A percentile compares a stretch with the other conserved stretches of the same genome.
Evolutionary conservation across 345 rosid genomes (phyloP).

Genomic region (Eucalyptus regnans): DNA sequence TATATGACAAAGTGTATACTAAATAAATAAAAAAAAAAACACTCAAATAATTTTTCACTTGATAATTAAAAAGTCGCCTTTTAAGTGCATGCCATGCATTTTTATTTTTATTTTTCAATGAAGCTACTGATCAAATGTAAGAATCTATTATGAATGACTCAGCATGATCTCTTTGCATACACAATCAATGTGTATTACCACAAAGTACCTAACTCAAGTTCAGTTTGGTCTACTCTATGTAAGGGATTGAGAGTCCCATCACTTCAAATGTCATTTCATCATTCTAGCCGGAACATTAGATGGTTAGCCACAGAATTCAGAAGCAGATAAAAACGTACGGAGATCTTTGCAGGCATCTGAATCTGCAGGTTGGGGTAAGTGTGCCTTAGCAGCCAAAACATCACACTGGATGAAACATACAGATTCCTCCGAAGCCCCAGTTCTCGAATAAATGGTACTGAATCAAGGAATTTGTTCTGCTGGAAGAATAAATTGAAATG

Average conservation of each 20-base stretch:
- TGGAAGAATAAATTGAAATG: not conserved
- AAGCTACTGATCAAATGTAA: no score
- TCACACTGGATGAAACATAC: not conserved
- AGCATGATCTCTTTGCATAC: not conserved
- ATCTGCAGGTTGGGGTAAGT: not conserved
- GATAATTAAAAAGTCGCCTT: no score
- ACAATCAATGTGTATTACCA: rapidly evolving
- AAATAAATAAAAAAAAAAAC: not conserved
- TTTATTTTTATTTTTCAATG: no score
- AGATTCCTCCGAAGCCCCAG: rapidly evolving
- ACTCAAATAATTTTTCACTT: no score
- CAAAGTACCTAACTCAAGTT: not conserved
- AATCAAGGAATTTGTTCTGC: not conserved
- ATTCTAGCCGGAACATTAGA: not conserved
- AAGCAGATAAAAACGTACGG: not conserved
- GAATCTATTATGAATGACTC: no score
- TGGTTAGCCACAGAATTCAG: not conserved
- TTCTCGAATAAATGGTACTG: not conserved
- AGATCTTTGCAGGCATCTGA: not conserved
- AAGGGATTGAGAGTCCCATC: not conserved
- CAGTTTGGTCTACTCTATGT: not conserved
- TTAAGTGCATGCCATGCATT: no score
- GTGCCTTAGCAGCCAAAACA: not conserved
- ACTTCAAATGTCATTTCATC: not conserved
- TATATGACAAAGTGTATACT: not conserved